Base-by-base conservation (phyloP, 2,329 filamentous ascomycete genomes). In the Neophaeococcomyces mojaviensis region DNA sequence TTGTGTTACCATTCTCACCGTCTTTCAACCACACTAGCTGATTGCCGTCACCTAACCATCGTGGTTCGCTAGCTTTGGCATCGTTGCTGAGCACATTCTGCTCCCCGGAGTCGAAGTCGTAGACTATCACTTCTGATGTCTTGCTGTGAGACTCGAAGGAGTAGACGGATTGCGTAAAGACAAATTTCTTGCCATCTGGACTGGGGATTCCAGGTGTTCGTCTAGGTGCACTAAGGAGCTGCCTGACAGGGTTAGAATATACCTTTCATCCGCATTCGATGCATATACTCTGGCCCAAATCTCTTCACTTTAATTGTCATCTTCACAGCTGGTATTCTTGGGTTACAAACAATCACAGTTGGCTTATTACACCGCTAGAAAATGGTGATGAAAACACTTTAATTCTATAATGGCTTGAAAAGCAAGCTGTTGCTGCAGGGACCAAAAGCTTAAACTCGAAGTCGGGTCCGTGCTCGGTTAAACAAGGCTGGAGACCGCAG, bases 91-190 rank as follows among this genome's bases (percentile, higher is more conserved):
- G 59, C 9, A 69, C 57, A 9, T 60, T 59, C 1, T 66, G 66
- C 20, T 62, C 62, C 16, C 68, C 65, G 15, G 61, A 64, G 9
- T 58, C 55, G 30, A 72, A 61, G 33, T 73, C 66, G 3, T 73
- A 50, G 3, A 71, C 64, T 19, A 66, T 64, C 37, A 73, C 68
- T 50, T 73, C 70, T 38, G 63, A 66, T 26, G 62, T 69, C 51
- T 69, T 69, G 31, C 64, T 63, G 53, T 72, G 70, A 1, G 67
- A 67, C 24, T 72, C 67, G 53, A 73, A 73, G 18, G 69, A 72
- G 51, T 73, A 73, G n/a, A 64, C 62, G 2, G 69, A 68, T 44
- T 72, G 68, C 7, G 67, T 71, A 55, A 70, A 73, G 9, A 72
- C 61, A 4, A 68, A 66, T 22, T 71, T 61, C 12, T 64, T 71